Conservation (phyloP, 2,329 filamentous ascomycete species). For the Trichophyton verrucosum region DNA sequence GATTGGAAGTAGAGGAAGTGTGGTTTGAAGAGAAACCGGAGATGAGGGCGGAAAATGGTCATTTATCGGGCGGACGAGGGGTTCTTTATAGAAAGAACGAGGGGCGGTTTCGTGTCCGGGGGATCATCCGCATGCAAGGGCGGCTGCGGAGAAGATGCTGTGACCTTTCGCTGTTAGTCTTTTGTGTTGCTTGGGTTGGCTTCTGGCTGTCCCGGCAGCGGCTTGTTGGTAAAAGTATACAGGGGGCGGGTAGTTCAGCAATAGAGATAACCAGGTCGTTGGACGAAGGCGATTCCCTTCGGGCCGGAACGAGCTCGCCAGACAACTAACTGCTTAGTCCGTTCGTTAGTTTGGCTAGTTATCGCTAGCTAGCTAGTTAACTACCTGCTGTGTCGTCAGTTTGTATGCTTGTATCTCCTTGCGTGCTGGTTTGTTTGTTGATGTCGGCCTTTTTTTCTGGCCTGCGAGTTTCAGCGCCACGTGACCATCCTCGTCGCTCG, state of each 20-base stretch:
- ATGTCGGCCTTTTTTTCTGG: not conserved
- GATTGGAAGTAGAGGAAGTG: not conserved
- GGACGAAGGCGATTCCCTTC: not conserved
- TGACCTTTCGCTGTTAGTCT: not conserved
- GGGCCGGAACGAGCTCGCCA: not conserved
- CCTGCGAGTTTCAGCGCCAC: not conserved
- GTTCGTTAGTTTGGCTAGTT: too few species aligned
- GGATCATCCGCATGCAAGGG: slow-evolving; percentile 7
- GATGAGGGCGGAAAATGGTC: slow-evolving; percentile 11
- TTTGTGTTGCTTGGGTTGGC: not conserved
- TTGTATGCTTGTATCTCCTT: not conserved
- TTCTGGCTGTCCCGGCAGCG: not conserved
- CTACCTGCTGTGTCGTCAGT: not conserved
- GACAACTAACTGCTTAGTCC: too few species aligned
- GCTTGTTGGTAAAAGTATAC: not conserved
- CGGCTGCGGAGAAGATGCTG: not conserved
- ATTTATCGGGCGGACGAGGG: slow-evolving; percentile 17
- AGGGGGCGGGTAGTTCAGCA: not conserved
- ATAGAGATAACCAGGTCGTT: not conserved
- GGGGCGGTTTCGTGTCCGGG: slow-evolving; percentile 5
- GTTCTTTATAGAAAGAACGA: slow-evolving; percentile 20
- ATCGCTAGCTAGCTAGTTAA: too few species aligned
- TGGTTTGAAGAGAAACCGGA: slow-evolving; percentile 5
- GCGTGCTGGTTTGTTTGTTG: not conserved
- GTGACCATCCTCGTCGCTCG: not conserved